phyloP scores from a whole-genome alignment of 768 basidiomycete species.

The Termitomyces sp. region DNA sequence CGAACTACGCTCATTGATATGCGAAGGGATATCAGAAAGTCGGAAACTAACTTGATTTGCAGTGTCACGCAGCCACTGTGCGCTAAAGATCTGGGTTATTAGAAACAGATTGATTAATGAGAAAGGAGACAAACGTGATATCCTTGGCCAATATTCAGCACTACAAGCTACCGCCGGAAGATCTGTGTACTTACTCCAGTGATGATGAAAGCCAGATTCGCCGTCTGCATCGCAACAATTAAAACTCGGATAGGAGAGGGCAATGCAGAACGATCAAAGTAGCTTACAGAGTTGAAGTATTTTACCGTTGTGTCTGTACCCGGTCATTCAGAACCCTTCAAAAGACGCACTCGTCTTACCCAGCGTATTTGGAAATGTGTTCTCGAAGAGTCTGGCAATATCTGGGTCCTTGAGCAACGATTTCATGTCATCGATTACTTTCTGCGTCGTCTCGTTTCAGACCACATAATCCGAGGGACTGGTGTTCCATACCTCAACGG shows the following conservation, averaged over 20 bases:
- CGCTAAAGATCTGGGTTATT: slow-evolving; percentile 34
- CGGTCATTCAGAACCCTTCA: neutral
- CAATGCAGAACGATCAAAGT: neutral
- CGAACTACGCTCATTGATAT: slow-evolving; percentile 44
- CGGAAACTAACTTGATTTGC: slow-evolving; percentile 58
- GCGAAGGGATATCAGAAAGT: neutral
- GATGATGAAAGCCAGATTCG: slow-evolving; percentile 78
- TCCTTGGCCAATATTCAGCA: slow-evolving; percentile 38
- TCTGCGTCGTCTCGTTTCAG: slow-evolving; percentile 31
- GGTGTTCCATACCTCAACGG: slow-evolving; percentile 57
- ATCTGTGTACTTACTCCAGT: slow-evolving; percentile 53
- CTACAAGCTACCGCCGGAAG: neutral
- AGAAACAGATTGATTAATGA: neutral
- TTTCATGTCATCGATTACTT: slow-evolving; percentile 75
- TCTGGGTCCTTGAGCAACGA: slow-evolving; percentile 71
- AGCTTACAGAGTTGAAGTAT: slow-evolving; percentile 62
- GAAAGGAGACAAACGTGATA: slow-evolving; percentile 54
- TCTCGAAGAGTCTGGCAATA: slow-evolving; percentile 74
- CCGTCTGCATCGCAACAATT: slow-evolving; percentile 31
- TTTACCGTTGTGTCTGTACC: slow-evolving; percentile 70
- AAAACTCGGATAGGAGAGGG: neutral
- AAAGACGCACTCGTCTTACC: slow-evolving; percentile 35
- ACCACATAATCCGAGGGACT: neutral
- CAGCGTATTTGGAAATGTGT: slow-evolving; percentile 79
- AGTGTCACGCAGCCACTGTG: slow-evolving; percentile 83